These are phyloP conservation scores for Solanum pennellii DNA, from an alignment of 257 asterid genomes.

Conservation along the genomic window DNA sequence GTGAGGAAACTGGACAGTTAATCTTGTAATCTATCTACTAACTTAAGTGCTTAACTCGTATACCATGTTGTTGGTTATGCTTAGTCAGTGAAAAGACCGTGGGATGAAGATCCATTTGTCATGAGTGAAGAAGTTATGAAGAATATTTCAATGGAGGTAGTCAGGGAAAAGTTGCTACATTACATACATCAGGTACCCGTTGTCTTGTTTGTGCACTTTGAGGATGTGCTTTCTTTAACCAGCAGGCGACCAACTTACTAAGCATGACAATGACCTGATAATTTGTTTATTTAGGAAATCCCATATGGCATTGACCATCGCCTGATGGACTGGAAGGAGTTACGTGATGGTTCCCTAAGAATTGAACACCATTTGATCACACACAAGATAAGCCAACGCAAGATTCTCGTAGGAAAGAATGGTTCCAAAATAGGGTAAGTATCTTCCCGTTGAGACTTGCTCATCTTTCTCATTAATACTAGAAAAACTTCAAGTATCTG, in stretches of 20 bases:
- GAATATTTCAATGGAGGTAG: conserved; percentile 82
- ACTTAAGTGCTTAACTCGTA: neutral
- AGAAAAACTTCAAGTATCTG: neutral
- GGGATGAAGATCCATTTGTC: conserved; percentile 92
- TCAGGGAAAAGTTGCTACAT: conserved; percentile 71
- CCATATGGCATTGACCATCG: conserved; percentile 89
- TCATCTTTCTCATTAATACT: neutral
- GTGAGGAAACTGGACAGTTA: neutral
- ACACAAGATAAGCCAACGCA: conserved; percentile 83
- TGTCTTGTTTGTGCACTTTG: neutral
- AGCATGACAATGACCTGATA: neutral
- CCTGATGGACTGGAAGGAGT: conserved; percentile 87
- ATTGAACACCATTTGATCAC: conserved; percentile 96
- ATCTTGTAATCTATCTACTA: neutral
- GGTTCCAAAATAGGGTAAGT: conserved; percentile 81
- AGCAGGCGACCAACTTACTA: neutral
- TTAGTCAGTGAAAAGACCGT: conserved; percentile 74
- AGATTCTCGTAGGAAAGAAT: conserved; percentile 77
- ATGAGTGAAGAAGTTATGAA: conserved; percentile 92
- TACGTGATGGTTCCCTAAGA: conserved; percentile 78
- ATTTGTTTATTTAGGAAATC: conserved; percentile 48
- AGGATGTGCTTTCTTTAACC: neutral
- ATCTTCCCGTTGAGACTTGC: neutral
- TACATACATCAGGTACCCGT: conserved; percentile 78
- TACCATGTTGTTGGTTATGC: conserved; percentile 4